Percentiles rank a stretch among this genome's conserved stretches.
Conservation (phyloP, 2,329 filamentous ascomycete species). For the Pseudopithomyces maydicus region DNA sequence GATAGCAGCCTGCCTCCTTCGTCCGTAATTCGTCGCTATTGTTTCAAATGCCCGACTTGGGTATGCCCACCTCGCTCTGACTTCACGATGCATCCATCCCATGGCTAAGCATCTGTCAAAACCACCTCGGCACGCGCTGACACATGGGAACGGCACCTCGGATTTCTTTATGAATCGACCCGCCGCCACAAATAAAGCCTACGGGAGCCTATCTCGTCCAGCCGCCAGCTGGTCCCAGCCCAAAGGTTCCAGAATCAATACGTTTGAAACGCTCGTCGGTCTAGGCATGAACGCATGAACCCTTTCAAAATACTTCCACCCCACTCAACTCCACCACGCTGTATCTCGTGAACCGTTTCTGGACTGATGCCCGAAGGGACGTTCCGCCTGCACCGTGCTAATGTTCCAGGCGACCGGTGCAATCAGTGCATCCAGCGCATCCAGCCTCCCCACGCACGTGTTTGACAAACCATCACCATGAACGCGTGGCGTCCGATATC, state of each 20-base stretch:
- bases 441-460: background rate
- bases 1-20: background rate
- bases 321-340: background rate
- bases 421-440: background rate
- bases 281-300: slow-evolving; percentile 7
- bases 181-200: background rate
- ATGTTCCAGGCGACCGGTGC: background rate
- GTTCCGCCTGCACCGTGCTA: background rate
- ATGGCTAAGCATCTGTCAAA: background rate
- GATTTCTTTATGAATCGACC: background rate
- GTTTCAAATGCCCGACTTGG: slow-evolving; percentile 2
- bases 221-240: background rate
- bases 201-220: slow-evolving; percentile 1
- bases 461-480: background rate
- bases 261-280: slow-evolving; percentile 3
- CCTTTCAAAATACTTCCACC: background rate
- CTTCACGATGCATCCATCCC: slow-evolving; percentile 1
- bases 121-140: background rate
- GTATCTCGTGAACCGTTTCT: background rate
- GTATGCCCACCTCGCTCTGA: background rate
- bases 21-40: background rate
- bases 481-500: background rate
- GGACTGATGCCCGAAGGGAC: background rate
- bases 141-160: slow-evolving; percentile 5
- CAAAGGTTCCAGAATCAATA: background rate